Base-by-base conservation (phyloP, 192 early-diverging fungal genomes). In the Powellomyces hirtus region DNA sequence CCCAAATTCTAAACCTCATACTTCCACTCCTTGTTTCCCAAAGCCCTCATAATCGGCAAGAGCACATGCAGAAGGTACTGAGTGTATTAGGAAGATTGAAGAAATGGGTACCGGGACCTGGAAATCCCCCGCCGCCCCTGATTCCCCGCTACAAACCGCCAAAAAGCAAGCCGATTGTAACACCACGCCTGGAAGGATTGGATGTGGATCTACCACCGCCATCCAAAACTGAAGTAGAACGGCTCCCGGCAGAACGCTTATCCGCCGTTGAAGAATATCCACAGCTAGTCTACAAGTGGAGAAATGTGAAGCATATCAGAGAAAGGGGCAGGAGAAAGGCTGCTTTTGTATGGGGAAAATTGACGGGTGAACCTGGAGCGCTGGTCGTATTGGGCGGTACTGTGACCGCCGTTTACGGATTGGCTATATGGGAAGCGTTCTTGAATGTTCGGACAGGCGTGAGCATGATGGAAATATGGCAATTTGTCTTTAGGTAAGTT, bases 311-410 rank as follows among this genome's bases (percentile, higher is more conserved):
- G 40, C 63, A 64, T 31, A 31, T 64, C 6, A 14, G 20, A 13
- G 65, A 67, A 37, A 29, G 65, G n/a, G 65, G 65, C 31, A 18
- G 35, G 38, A 29, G 65, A 13, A 67, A 67, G 27, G 10, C 38
- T 11, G 65, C 65, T 13, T 67, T 67, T 57, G 65, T 67, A 11
- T 10, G 10, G 16, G 52, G 29, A n/a, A 67, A 37, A 53, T 38
- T 67, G 16, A 67, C 24, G 14, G 16, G 53, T n/a, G 34, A 67
- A 7, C 51, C 51, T 20, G 65, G 65, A 20, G 53, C 52, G 5
- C 4, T 67, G 65, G 34, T 67, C 26, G 14, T 67, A 24, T 36
- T 67, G 29, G 65, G 52, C 31, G 51, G 27, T 8, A 67, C 65
- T 30, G 16, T 57, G 8, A 53, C n/a, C 10, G 65, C 33, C 0